Conservation (phyloP, 495 filamentous ascomycete species). For the Penicillium tannophilum region DNA sequence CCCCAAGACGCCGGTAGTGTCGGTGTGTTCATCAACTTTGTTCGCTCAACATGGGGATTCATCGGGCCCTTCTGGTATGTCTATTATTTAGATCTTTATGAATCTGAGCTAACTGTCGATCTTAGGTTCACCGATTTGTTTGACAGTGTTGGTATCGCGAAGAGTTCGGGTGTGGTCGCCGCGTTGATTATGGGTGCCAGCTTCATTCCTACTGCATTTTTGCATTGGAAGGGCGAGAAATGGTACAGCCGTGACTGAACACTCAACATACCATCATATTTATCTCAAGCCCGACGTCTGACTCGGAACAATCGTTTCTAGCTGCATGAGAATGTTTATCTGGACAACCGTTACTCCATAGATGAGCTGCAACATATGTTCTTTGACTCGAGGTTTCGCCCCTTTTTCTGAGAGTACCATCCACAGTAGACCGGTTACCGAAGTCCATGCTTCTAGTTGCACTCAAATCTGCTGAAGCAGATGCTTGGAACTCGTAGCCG, state of each 20-base stretch:
- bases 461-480: too few relatives aligned
- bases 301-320: too few relatives aligned
- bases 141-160: constrained; percentile 45
- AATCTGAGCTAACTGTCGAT: constrained; percentile 2
- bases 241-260: constrained; percentile 15
- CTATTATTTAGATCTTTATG: not conserved
- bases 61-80: constrained; percentile 60
- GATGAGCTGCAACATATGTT: too few relatives aligned
- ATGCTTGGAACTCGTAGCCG: too few relatives aligned
- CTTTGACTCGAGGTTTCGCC: too few relatives aligned
- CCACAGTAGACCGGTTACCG: too few relatives aligned
- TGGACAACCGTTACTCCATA: not conserved
- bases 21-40: constrained; percentile 58
- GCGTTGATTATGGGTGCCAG: constrained; percentile 47
- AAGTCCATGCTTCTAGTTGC: too few relatives aligned
- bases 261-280: too few relatives aligned
- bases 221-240: constrained; percentile 39
- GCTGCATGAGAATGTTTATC: not conserved
- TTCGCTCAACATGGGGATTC: constrained; percentile 60
- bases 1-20: constrained; percentile 51
- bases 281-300: too few relatives aligned
- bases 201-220: constrained; percentile 42
- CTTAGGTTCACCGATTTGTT: constrained; percentile 53
- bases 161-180: constrained; percentile 43
- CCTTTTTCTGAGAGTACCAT: too few relatives aligned